Evolutionary conservation across 169 alveolate genomes (phyloP), one percentile per base, ranked within the genome.

Genomic region (Neospora caninum): DNA sequence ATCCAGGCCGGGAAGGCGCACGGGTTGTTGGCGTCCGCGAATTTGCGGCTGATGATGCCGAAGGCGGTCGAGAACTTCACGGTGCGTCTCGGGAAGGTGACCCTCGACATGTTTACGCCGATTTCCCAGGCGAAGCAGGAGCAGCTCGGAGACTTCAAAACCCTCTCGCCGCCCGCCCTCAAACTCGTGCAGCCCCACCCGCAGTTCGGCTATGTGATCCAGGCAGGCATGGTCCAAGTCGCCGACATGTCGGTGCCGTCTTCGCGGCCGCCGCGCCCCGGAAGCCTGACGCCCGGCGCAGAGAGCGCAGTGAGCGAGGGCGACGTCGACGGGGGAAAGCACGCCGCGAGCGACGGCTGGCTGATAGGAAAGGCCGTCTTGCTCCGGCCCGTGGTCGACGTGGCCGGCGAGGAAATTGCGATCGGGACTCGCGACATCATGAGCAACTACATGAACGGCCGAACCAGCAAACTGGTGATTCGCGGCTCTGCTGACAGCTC

Each of bases 381-480:
- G 83, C 84, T 91, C 36, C 42, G 87, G 6, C 94, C 94, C 41
- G 91, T 80, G 36, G 67, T 70, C 38, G 67, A 70, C n/a, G 41
- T 53, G 6, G 89, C 70, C 29, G 94, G 94, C 39, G 67, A 31
- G 18, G 91, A 91, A 10, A 29, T 78, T 36, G 38, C 84, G 29
- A 91, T 91, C 25, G 94, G 94, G 36, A 91, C 94, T 16, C 88
- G 83, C 70, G 49, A n/a, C 25, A 58, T 91, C 83, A 78, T 91
- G 80, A 70, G 88, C 69, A 91, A 91, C 54, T 91, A 91, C 41
- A 43, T 91, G 73, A 91, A 78, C 39, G 94, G 83, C 34, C 49
- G 38, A n/a, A 31, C 88, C 39, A 78, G 82, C 54, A 73, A 54
- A 1, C 89, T 91, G 34, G 80, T 91, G 10, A 34, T 91, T 25